Percentiles rank a stretch among this genome's conserved stretches.
Evolutionary conservation across 768 basidiomycete species (phyloP).

Genomic region (Boletus patriciae): DNA sequence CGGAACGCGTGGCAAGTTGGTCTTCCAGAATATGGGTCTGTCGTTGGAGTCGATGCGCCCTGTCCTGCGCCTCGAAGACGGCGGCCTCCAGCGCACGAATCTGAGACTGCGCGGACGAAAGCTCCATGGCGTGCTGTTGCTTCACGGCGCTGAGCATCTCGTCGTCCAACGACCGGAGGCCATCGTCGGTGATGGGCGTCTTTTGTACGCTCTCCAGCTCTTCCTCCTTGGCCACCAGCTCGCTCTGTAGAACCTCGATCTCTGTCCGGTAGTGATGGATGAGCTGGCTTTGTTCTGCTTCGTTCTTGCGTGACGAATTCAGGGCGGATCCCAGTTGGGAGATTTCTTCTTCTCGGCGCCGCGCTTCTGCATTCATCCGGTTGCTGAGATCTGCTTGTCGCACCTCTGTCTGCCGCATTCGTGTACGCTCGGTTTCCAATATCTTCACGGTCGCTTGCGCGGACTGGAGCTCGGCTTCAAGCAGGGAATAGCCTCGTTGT

Average conservation of each 20-base stretch:
- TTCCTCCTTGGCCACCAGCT: conserved; percentile 60
- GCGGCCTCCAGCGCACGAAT: conserved; percentile 74
- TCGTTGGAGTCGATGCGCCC: conserved; percentile 64
- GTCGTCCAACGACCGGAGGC: conserved; percentile 60
- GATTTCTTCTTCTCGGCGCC: conserved; percentile 55
- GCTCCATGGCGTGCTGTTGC: conserved; percentile 77
- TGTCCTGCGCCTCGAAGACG: conserved; percentile 71
- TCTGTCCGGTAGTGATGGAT: conserved; percentile 66
- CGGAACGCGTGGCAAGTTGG: conserved; percentile 57
- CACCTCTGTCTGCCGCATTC: conserved; percentile 54
- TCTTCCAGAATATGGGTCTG: conserved; percentile 66
- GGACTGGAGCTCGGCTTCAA: conserved; percentile 61
- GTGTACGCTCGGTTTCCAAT: conserved; percentile 65
- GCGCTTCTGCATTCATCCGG: conserved; percentile 45
- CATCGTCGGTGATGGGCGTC: conserved; percentile 41
- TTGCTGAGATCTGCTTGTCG: conserved; percentile 60
- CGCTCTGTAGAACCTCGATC: conserved; percentile 65
- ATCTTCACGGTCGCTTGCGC: conserved; percentile 53
- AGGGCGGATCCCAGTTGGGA: conserved; percentile 52
- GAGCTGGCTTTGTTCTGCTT: conserved; percentile 65
- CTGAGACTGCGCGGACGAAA: conserved; percentile 77
- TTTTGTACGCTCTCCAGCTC: conserved; percentile 59
- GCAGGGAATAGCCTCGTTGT: conserved; percentile 58
- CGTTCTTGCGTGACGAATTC: conserved; percentile 42
- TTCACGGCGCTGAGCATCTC: conserved; percentile 68